Conservation (phyloP, 108 stramenopile species). For the Nitzschia putrida region DNA sequence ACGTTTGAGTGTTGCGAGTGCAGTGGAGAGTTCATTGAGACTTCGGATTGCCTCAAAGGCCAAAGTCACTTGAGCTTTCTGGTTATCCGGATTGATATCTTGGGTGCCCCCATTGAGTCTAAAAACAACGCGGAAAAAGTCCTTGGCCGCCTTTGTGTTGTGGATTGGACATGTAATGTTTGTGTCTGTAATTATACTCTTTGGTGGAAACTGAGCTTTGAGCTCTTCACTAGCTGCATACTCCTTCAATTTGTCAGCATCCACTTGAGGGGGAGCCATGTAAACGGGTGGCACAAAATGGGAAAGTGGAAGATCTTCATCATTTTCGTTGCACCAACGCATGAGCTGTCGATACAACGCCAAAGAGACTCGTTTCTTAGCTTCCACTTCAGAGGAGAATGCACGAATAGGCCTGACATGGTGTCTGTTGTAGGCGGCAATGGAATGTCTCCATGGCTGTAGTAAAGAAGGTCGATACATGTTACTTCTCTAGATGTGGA, state of each 20-base stretch:
- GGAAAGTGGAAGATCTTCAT: slow-evolving; percentile 55
- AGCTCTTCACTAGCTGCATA: slow-evolving; percentile 23
- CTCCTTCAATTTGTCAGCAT: slow-evolving; percentile 39
- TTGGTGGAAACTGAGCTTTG: slow-evolving; percentile 12
- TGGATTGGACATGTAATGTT: slow-evolving; percentile 58
- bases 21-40: slow-evolving; percentile 63
- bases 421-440: background rate
- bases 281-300: slow-evolving; percentile 64
- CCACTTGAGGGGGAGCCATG: slow-evolving; percentile 57
- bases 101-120: slow-evolving; percentile 49
- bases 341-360: slow-evolving; percentile 76
- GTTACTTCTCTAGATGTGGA: no score
- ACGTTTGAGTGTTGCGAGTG: slow-evolving; percentile 41
- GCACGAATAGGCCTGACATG: background rate
- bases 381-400: background rate
- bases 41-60: slow-evolving; percentile 76
- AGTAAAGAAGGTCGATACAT: no score
- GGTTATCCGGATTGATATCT: slow-evolving; percentile 23
- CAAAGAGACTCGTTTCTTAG: slow-evolving; percentile 34
- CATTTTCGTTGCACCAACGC: slow-evolving; percentile 58
- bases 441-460: no score
- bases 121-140: slow-evolving; percentile 61
- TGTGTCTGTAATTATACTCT: slow-evolving; percentile 42
- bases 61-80: slow-evolving; percentile 54
- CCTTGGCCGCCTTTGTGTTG: slow-evolving; percentile 49